Evolutionary conservation across 345 rosid genomes (phyloP).

Genomic region (Eucalyptus sp.): DNA sequence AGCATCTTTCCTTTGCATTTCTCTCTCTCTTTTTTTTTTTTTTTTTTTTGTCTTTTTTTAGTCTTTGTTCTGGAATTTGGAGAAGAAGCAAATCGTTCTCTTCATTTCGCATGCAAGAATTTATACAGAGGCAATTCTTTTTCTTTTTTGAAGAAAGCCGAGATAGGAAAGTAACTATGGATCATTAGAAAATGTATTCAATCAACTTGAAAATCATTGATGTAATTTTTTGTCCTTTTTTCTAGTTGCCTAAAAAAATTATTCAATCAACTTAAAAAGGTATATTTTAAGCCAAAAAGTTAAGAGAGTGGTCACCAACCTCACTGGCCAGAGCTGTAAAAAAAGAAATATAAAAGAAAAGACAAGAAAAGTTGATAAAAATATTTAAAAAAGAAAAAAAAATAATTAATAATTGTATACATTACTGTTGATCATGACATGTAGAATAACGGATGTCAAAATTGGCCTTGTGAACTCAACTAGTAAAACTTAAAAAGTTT

Average conservation of each 20-base stretch:
- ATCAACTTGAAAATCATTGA: neutral
- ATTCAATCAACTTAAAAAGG: neutral
- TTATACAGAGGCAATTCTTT: neutral
- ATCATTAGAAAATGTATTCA: neutral
- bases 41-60: neutral
- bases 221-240: no score
- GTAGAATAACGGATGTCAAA: no score
- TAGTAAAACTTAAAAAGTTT: no score
- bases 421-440: accelerated
- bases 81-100: neutral
- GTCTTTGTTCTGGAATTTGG: neutral
- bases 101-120: neutral
- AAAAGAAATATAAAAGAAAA: no score
- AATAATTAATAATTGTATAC: no score
- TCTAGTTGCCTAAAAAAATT: neutral
- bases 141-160: neutral
- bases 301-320: neutral
- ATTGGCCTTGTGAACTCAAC: no score
- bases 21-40: no score
- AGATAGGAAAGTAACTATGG: neutral
- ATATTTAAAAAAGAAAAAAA: no score
- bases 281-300: neutral
- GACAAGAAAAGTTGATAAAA: no score
- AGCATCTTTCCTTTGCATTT: neutral
- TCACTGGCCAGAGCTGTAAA: no score